Percentiles rank a stretch among this genome's conserved stretches.
phyloP scores from a whole-genome alignment of 306 rosid genomes.

The Coriaria nepalensis region DNA sequence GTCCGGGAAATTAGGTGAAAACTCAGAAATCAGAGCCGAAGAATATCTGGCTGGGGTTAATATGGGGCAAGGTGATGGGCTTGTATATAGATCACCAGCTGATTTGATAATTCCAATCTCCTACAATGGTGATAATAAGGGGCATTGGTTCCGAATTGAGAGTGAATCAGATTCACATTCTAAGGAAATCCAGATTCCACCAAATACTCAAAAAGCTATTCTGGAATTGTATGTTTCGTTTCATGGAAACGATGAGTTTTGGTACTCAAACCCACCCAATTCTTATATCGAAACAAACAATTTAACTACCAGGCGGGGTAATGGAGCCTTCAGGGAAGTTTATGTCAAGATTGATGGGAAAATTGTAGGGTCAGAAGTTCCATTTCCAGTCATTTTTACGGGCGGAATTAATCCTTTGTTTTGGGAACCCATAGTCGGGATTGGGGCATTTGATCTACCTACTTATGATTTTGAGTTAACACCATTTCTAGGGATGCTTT shows the following conservation, averaged over 20 bases:
- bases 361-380: conserved; percentile 49
- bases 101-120: conserved; percentile 69
- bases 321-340: conserved; percentile 66
- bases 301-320: conserved; percentile 44
- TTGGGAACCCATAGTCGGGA: conserved; percentile 72
- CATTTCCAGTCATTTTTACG: conserved; percentile 73
- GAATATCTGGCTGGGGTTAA: not conserved
- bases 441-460: conserved; percentile 72
- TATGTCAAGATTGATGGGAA: conserved; percentile 50
- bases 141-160: conserved; percentile 65
- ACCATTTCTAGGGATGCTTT: conserved; percentile 51
- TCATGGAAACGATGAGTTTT: conserved; percentile 80
- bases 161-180: conserved; percentile 20
- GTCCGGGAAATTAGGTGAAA: conserved; percentile 5
- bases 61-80: not conserved
- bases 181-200: conserved; percentile 35
- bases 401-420: conserved; percentile 72
- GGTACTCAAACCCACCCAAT: conserved; percentile 76
- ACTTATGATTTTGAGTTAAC: conserved; percentile 54
- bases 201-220: conserved; percentile 38
- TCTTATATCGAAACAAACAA: conserved; percentile 42
- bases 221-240: conserved; percentile 58
- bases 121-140: conserved; percentile 30
- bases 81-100: conserved; percentile 29
- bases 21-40: not conserved